A percentile compares a stretch with the other conserved stretches of the same genome.
Conservation (phyloP, 208 protist genomes). For the Endotrypanum monterogeii region DNA sequence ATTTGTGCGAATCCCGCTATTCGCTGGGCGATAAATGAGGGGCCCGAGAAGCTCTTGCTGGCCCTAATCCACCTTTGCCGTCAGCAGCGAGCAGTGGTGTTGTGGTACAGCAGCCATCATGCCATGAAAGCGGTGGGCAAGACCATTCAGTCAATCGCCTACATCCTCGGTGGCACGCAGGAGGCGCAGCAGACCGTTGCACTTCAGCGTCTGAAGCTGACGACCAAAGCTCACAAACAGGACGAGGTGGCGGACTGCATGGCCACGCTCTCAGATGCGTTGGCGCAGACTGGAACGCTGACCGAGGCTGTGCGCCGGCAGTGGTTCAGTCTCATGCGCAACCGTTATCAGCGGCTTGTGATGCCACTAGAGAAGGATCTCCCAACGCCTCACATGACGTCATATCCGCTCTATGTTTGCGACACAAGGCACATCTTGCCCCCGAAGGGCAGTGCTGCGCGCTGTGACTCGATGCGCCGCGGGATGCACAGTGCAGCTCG, state of each 20-base stretch:
- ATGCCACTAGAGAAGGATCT: conserved; percentile 57
- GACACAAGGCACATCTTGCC: conserved; percentile 33
- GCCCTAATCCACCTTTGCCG: conserved; percentile 28
- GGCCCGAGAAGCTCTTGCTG: conserved; percentile 39
- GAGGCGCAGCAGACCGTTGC: conserved; percentile 32
- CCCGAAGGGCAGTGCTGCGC: conserved; percentile 5
- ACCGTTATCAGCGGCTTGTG: conserved; percentile 56
- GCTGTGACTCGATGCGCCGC: neutral
- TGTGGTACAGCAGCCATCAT: conserved; percentile 49
- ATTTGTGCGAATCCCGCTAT: conserved; percentile 39
- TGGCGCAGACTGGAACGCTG: conserved; percentile 8
- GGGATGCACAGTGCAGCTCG: conserved; percentile 21
- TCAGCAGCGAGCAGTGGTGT: conserved; percentile 30
- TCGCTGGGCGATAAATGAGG: conserved; percentile 47
- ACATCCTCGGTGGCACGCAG: conserved; percentile 37
- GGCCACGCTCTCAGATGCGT: neutral
- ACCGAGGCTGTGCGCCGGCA: conserved; percentile 14
- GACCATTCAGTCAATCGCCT: conserved; percentile 43
- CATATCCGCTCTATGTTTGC: conserved; percentile 48
- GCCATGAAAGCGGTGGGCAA: conserved; percentile 36
- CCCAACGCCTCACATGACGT: conserved; percentile 39
- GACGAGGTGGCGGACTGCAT: conserved; percentile 35
- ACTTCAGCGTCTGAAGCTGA: conserved; percentile 33
- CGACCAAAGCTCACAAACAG: conserved; percentile 39
- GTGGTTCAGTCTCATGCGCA: conserved; percentile 52